Conservation (phyloP, 2,329 filamentous ascomycete species). For the Paecilomyces fulvus region DNA sequence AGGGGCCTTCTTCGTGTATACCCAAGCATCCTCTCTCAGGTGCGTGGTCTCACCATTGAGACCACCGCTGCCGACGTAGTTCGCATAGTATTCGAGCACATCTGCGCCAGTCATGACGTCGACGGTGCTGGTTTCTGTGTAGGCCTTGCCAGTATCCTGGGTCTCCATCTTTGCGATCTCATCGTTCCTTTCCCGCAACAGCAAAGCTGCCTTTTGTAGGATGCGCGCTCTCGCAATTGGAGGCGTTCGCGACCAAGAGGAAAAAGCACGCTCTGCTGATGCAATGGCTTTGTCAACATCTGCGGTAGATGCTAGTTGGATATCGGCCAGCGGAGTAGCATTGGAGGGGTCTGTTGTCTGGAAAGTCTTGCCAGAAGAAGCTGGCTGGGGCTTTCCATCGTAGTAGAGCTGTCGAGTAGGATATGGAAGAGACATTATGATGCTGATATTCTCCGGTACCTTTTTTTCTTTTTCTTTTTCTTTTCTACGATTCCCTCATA, state of each 20-base stretch:
- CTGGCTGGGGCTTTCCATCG: slow-evolving; percentile 58
- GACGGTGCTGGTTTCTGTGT: slow-evolving; percentile 73
- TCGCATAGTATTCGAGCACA: slow-evolving; percentile 79
- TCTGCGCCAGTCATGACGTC: slow-evolving; percentile 78
- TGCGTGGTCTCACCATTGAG: slow-evolving; percentile 72
- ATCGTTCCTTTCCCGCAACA: slow-evolving; percentile 70
- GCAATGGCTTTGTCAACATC: slow-evolving; percentile 65
- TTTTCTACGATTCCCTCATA: background rate
- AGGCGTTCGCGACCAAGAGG: slow-evolving; percentile 66
- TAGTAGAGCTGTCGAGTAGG: slow-evolving; percentile 62
- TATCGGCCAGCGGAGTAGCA: slow-evolving; percentile 57
- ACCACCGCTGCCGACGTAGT: slow-evolving; percentile 66
- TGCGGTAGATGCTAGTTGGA: slow-evolving; percentile 58
- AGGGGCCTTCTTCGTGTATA: slow-evolving; percentile 74
- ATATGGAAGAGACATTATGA: slow-evolving; percentile 32
- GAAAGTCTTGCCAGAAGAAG: slow-evolving; percentile 56
- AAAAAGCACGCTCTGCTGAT: slow-evolving; percentile 64
- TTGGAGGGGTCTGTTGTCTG: slow-evolving; percentile 67
- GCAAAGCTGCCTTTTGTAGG: slow-evolving; percentile 63
- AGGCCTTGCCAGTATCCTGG: slow-evolving; percentile 78
- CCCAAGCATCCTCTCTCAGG: slow-evolving; percentile 66
- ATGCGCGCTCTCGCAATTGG: slow-evolving; percentile 68
- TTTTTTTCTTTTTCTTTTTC: background rate
- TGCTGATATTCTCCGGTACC: slow-evolving; percentile 8
- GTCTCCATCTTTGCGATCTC: slow-evolving; percentile 72